Evolutionary conservation across 148 eudicot species (phyloP).

Genomic region (Cornus florida): DNA sequence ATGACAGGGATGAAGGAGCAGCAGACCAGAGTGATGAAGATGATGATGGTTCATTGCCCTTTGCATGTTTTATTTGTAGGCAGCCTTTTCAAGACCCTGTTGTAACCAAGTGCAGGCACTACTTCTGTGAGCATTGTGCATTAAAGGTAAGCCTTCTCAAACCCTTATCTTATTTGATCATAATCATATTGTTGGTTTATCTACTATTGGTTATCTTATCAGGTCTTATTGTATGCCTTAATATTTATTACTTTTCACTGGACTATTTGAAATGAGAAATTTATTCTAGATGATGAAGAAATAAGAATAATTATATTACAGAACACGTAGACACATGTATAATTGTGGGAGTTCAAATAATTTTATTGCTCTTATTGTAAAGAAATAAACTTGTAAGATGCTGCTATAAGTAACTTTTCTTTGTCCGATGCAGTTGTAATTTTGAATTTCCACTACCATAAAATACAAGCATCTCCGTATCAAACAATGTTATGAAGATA

Average conservation of each 20-base stretch:
- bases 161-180: background rate
- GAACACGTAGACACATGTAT: background rate
- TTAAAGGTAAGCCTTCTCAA: conserved; percentile 46
- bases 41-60: conserved; percentile 68
- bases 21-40: conserved; percentile 51
- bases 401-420: background rate
- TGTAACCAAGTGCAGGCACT: conserved; percentile 86
- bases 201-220: background rate
- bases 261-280: background rate
- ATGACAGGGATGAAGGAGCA: conserved; percentile 45
- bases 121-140: conserved; percentile 94
- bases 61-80: conserved; percentile 85
- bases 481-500: too few relatives aligned
- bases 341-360: background rate
- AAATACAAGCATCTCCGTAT: background rate
- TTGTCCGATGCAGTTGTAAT: background rate
- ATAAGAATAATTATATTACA: background rate
- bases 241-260: background rate
- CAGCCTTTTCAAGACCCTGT: conserved; percentile 87
- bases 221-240: background rate
- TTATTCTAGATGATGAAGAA: background rate
- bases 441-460: background rate
- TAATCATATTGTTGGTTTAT: background rate
- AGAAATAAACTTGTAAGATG: background rate
- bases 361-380: background rate